phyloP scores from a whole-genome alignment of 2,329 filamentous ascomycete genomes.

The Alternaria triticimaculans region DNA sequence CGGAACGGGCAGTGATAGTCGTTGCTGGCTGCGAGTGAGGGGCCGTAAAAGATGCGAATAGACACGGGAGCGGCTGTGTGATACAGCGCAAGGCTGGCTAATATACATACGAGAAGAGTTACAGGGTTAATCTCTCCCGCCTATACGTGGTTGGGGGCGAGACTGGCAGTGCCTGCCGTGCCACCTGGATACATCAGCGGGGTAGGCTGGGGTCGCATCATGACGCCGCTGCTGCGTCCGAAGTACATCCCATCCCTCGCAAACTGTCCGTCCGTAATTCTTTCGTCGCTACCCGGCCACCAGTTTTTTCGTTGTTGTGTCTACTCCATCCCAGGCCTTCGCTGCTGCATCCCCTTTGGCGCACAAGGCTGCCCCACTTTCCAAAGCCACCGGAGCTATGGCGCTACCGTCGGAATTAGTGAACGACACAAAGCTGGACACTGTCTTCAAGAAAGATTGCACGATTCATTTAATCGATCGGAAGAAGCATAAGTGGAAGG shows the following conservation, averaged over 20 bases:
- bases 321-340: background rate
- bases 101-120: background rate
- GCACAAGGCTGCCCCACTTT: background rate
- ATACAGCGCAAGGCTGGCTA: background rate
- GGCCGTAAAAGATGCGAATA: background rate
- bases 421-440: background rate
- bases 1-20: background rate
- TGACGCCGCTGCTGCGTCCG: background rate
- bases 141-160: background rate
- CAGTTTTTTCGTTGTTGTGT: background rate
- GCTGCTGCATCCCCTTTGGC: background rate
- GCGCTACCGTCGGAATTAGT: background rate
- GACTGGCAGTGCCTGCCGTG: background rate
- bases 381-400: accelerated
- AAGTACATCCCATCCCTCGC: background rate
- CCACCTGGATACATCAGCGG: background rate
- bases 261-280: too few relatives aligned
- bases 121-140: background rate
- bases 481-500: too few relatives aligned
- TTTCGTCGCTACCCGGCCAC: too few relatives aligned
- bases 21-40: background rate
- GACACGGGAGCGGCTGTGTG: background rate
- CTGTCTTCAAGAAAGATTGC: background rate
- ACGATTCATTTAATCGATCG: too few relatives aligned
- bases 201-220: background rate